These are phyloP conservation scores for Colletotrichum horii DNA, from an alignment of 2,329 filamentous ascomycete genomes.

Conservation along the genomic window DNA sequence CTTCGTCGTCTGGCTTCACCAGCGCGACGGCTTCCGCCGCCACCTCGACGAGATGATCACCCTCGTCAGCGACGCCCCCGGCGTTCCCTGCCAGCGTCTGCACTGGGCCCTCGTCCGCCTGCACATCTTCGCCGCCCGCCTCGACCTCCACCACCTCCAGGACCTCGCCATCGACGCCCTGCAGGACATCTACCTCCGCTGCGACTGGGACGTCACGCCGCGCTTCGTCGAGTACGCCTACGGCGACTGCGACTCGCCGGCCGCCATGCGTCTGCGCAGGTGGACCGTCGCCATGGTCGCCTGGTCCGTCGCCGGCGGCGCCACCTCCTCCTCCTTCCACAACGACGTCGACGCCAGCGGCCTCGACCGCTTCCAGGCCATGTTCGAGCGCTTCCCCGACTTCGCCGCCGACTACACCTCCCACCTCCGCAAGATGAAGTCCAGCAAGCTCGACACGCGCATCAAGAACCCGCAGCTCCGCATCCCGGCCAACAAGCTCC, in stretches of 20 bases:
- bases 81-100: conserved; percentile 28
- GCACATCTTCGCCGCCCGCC: conserved; percentile 61
- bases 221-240: conserved; percentile 58
- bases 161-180: conserved; percentile 63
- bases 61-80: conserved; percentile 24
- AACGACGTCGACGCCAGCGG: background rate
- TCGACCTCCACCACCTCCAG: conserved; percentile 55
- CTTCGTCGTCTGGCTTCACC: conserved; percentile 58
- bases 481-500: conserved; percentile 59
- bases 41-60: conserved; percentile 47
- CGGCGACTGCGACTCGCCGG: conserved; percentile 53
- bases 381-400: conserved; percentile 50
- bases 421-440: conserved; percentile 58
- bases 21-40: conserved; percentile 40
- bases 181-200: conserved; percentile 63
- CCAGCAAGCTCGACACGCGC: conserved; percentile 54
- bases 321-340: conserved; percentile 27
- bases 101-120: conserved; percentile 63
- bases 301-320: conserved; percentile 52
- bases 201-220: conserved; percentile 63
- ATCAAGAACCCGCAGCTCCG: conserved; percentile 67
- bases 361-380: conserved; percentile 40
- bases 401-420: conserved; percentile 55
- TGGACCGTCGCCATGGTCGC: conserved; percentile 67
- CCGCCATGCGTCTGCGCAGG: conserved; percentile 58